Percentiles rank a stretch among this genome's conserved stretches.
phyloP scores from a whole-genome alignment of 306 rosid genomes.

The Malus orientalis region DNA sequence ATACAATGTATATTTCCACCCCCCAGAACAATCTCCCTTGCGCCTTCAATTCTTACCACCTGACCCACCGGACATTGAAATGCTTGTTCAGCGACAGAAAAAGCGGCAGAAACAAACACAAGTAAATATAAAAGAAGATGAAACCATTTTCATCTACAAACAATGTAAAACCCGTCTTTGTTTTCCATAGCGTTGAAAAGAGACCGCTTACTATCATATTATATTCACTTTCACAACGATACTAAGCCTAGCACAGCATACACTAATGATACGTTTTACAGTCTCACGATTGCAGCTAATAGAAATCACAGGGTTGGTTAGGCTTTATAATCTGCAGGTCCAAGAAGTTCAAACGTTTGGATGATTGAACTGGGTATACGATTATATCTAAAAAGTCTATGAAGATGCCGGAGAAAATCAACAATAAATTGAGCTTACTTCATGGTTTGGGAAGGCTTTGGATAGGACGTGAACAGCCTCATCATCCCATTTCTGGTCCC shows the following conservation, averaged over 20 bases:
- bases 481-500: constrained; percentile 75
- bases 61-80: constrained; percentile 19
- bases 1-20: constrained; percentile 97
- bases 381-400: not conserved
- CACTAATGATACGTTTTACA: no score
- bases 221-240: not conserved
- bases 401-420: not conserved
- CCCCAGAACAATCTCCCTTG: constrained; percentile 80
- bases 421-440: constrained; percentile 39
- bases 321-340: not conserved
- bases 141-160: not conserved
- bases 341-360: not conserved
- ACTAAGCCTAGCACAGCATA: not conserved
- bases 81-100: not conserved
- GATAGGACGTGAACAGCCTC: constrained; percentile 73
- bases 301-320: not conserved
- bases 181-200: not conserved
- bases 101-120: not conserved
- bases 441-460: constrained; percentile 53
- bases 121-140: not conserved
- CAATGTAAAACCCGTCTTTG: not conserved
- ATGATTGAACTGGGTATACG: not conserved
- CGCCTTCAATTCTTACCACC: constrained; percentile 83
- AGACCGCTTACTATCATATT: not conserved
- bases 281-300: no score